Percentiles rank a stretch among this genome's conserved stretches.
Conservation (phyloP, 176 grass and related monocot genomes). For the Metroxylon sagu region DNA sequence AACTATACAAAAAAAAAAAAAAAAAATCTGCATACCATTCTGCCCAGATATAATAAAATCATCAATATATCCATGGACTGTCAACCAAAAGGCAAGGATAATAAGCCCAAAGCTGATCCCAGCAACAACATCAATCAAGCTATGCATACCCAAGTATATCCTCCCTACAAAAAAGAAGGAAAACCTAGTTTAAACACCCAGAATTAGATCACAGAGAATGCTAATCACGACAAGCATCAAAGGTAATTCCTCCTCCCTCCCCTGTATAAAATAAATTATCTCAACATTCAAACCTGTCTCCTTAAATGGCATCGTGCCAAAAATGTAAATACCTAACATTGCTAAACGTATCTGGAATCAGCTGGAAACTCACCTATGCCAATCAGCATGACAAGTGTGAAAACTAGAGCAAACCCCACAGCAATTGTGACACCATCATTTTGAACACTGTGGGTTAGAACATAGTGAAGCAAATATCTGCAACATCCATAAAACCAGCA, state of each 20-base stretch:
- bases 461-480: conserved; percentile 80
- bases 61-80: conserved; percentile 54
- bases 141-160: conserved; percentile 98
- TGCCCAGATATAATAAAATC: conserved; percentile 68
- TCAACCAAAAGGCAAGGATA: conserved; percentile 83
- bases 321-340: too few relatives aligned
- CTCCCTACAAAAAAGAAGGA: conserved; percentile 37
- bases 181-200: not conserved
- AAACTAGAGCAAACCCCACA: conserved; percentile 35
- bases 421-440: conserved; percentile 20
- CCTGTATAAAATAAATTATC: too few relatives aligned
- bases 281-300: too few relatives aligned
- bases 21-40: conserved; percentile 43
- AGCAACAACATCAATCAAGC: conserved; percentile 64
- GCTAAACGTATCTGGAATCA: too few relatives aligned
- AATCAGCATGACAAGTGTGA: conserved; percentile 45
- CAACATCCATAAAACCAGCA: conserved; percentile 21
- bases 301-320: too few relatives aligned
- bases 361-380: conserved; percentile 50
- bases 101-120: conserved; percentile 56
- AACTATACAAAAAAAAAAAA: too few relatives aligned
- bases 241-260: too few relatives aligned
- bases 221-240: too few relatives aligned
- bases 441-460: conserved; percentile 31
- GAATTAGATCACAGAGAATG: too few relatives aligned